These are phyloP conservation scores for Plasmodium chabaudi DNA, from an alignment of 169 alveolate genomes.

Conservation along the genomic window DNA sequence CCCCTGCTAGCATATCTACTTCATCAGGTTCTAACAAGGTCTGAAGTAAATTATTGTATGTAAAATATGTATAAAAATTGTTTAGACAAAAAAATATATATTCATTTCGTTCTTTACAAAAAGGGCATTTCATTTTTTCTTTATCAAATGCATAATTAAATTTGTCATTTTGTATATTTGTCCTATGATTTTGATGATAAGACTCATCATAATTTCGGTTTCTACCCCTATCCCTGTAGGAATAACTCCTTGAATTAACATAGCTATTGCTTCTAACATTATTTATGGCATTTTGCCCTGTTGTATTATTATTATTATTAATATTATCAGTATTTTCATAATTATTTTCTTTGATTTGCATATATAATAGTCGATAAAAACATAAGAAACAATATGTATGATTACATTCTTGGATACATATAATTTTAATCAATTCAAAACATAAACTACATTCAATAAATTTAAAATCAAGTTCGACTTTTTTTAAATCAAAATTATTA, in stretches of 20 bases:
- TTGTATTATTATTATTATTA: background rate
- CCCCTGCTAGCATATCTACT: background rate
- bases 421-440: slow-evolving; percentile 67
- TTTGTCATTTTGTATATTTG: slow-evolving; percentile 42
- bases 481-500: slow-evolving; percentile 49
- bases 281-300: background rate
- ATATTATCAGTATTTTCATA: slow-evolving; percentile 14
- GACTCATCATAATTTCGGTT: background rate
- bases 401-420: slow-evolving; percentile 75
- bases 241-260: background rate
- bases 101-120: slow-evolving; percentile 75
- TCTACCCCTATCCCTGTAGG: background rate
- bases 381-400: slow-evolving; percentile 73
- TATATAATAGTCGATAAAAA: slow-evolving; percentile 65
- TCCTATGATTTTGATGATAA: slow-evolving; percentile 2
- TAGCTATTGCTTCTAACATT: background rate
- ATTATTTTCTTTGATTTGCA: slow-evolving; percentile 64
- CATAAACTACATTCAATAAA: slow-evolving; percentile 75
- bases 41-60: slow-evolving; percentile 52
- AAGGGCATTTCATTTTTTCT: slow-evolving; percentile 65
- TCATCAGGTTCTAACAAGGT: slow-evolving; percentile 44
- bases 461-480: slow-evolving; percentile 68
- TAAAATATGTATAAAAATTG: slow-evolving; percentile 75
- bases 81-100: slow-evolving; percentile 74
- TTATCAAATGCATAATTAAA: slow-evolving; percentile 55